Percentiles rank a stretch among this genome's conserved stretches.
Evolutionary conservation across 306 rosid genomes (phyloP).

Genomic region (Vicia faba): DNA sequence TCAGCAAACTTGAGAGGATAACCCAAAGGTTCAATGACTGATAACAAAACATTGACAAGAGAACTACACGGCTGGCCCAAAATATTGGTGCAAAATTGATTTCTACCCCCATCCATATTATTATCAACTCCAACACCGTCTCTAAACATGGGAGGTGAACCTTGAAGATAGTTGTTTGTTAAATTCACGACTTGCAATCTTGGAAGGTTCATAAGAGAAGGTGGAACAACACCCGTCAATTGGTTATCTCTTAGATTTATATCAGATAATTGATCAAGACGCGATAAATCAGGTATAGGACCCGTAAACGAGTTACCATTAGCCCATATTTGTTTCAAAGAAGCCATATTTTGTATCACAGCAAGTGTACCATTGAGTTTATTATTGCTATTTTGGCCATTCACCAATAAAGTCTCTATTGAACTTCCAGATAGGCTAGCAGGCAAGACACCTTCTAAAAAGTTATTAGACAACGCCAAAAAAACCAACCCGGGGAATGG

Average conservation of each 20-base stretch:
- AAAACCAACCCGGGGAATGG: constrained; percentile 48
- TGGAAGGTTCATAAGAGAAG: constrained; percentile 49
- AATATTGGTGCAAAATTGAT: constrained; percentile 52
- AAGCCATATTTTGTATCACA: constrained; percentile 60
- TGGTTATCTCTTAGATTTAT: constrained; percentile 67
- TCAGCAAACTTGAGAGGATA: constrained; percentile 66
- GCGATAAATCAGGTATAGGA: constrained; percentile 72
- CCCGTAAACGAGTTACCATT: constrained; percentile 68
- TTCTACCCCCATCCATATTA: constrained; percentile 31
- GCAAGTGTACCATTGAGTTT: constrained; percentile 70
- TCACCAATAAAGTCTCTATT: constrained; percentile 60
- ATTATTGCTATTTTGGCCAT: constrained; percentile 51
- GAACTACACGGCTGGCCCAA: constrained; percentile 55
- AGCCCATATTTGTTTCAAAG: constrained; percentile 55
- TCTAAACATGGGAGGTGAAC: constrained; percentile 58
- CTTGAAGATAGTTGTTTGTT: constrained; percentile 77
- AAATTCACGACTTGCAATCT: constrained; percentile 52
- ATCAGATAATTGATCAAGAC: constrained; percentile 28
- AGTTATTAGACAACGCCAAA: constrained; percentile 54
- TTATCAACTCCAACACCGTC: constrained; percentile 45
- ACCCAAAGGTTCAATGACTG: constrained; percentile 47
- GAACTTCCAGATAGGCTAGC: constrained; percentile 44
- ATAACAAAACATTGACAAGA: constrained; percentile 52
- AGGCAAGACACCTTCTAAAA: constrained; percentile 66
- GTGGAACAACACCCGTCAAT: constrained; percentile 77